Percentiles rank a stretch among this genome's conserved stretches.
These are phyloP conservation scores for Prototheca cutis DNA, from an alignment of 163 green algal genomes.

Conservation along the genomic window DNA sequence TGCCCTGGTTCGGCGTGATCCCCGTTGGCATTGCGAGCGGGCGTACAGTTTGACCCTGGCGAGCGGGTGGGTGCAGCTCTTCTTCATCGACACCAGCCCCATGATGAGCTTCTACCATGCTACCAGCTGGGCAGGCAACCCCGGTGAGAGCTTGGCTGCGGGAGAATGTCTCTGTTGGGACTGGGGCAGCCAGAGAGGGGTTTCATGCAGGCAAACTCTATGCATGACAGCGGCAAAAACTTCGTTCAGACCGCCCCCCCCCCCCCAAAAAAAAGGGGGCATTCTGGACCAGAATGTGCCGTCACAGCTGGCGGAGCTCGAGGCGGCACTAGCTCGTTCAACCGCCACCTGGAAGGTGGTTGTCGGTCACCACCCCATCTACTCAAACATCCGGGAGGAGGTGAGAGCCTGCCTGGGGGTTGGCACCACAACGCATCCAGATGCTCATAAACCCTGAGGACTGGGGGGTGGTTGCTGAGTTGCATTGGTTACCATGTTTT, in stretches of 20 bases:
- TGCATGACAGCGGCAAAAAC: no score
- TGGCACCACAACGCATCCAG: background rate
- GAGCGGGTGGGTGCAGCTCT: slow-evolving; percentile 17
- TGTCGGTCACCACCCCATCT: slow-evolving; percentile 55
- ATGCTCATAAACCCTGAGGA: no score
- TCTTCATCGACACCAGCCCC: slow-evolving; percentile 34
- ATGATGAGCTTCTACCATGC: slow-evolving; percentile 22
- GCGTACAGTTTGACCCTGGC: slow-evolving; percentile 9
- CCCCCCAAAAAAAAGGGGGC: slow-evolving; percentile 24
- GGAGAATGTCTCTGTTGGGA: no score
- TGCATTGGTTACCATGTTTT: no score
- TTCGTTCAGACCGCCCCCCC: no score
- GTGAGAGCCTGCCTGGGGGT: background rate
- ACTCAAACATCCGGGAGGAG: background rate
- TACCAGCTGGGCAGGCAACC: slow-evolving; percentile 6
- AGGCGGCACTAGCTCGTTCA: slow-evolving; percentile 21
- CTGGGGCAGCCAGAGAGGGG: no score
- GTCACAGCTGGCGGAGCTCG: slow-evolving; percentile 21
- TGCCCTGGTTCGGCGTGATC: slow-evolving; percentile 14
- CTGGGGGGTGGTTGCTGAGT: no score
- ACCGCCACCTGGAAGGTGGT: slow-evolving; percentile 47
- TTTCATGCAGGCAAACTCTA: no score
- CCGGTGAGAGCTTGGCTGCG: slow-evolving; percentile 1
- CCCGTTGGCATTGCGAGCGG: slow-evolving; percentile 29
- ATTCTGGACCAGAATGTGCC: slow-evolving; percentile 24